Evolutionary conservation across 208 protist species (phyloP), one percentile per base, ranked within the genome.

Genomic region (Acanthamoeba castellanii): DNA sequence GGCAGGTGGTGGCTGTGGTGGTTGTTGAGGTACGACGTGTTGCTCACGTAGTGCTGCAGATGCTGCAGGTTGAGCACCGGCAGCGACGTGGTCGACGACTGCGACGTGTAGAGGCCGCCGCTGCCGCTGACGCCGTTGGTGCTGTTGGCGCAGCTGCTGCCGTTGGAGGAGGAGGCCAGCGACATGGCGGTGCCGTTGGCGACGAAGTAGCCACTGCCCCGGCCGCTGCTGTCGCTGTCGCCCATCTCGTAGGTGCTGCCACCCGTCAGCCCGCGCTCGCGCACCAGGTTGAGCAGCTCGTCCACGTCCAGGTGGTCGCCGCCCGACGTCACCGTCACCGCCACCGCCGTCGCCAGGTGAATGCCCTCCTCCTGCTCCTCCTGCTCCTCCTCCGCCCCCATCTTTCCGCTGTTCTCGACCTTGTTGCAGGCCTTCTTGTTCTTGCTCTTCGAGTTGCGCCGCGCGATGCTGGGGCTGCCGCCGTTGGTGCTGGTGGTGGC

Each of bases 181-280:
- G 42, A 34, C 66, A 37, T 20, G n/a, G 66, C 30, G 42, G 37
- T 20, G 27, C 42, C 52, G 81, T 64, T 64, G 81, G 45, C 47
- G 32, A 42, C 27, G 81, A 88, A 88, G 50, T 88, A 55, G 52
- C n/a, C 45, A 13, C 50, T 88, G 52, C 81, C 52, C 8, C 81
- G 45, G 7, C n/a, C 45, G 74, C 81, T 88, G 81, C n/a, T 25
- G 30, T 88, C 81, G 30, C 42, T 50, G 37, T 81, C 72, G 34
- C 20, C 42, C 50, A 81, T 81, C 81, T 88, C 81, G 52, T 64
- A 88, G 50, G 81, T 88, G 52, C 81, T 88, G 81, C 50, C 42
- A 27, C 47, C 81, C 16, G 81, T 88, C 50, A 66, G 13, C 30
- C 81, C 81, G 50, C 81, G 81, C 30, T 88, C 81, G 0, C 81